A percentile compares a stretch with the other conserved stretches of the same genome.
Evolutionary conservation across 2,329 filamentous ascomycete species (phyloP).

Genomic region (Westerdykella sp.): DNA sequence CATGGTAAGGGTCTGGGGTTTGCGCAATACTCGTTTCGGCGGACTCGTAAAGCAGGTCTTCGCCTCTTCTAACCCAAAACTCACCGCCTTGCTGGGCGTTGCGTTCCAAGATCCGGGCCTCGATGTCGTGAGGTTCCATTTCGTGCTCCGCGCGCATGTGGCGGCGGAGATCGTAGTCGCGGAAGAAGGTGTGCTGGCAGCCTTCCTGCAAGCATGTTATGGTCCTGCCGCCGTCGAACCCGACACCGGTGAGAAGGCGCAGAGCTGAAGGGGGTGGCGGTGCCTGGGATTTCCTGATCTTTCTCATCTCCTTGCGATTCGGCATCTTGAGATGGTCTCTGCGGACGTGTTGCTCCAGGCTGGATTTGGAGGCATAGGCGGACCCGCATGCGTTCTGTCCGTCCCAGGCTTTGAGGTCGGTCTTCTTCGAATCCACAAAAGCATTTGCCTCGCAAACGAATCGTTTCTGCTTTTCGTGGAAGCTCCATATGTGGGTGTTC

Average conservation of each 20-base stretch:
- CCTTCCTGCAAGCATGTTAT: conserved; percentile 45
- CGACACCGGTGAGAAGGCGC: conserved; percentile 51
- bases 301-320: conserved; percentile 33
- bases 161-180: conserved; percentile 49
- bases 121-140: conserved; percentile 14
- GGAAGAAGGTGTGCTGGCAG: conserved; percentile 39
- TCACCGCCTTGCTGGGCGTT: conserved; percentile 39
- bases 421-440: conserved; percentile 49
- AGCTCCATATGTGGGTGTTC: conserved; percentile 68
- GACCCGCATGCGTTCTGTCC: conserved; percentile 64
- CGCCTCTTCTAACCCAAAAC: conserved; percentile 42
- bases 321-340: conserved; percentile 68
- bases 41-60: conserved; percentile 20
- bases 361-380: conserved; percentile 68
- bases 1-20: conserved; percentile 21
- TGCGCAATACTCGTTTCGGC: conserved; percentile 28
- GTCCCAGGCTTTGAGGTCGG: conserved; percentile 56
- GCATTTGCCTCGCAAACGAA: conserved; percentile 74
- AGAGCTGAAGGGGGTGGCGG: conserved; percentile 15
- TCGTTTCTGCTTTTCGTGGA: conserved; percentile 65
- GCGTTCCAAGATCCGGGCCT: conserved; percentile 35
- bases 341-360: conserved; percentile 77
- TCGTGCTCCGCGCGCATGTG: conserved; percentile 45
- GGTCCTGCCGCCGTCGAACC: conserved; percentile 46
- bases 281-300: conserved; percentile 30